Conservation (phyloP, 768 basidiomycete genomes). For the Cytidiella melzeri region DNA sequence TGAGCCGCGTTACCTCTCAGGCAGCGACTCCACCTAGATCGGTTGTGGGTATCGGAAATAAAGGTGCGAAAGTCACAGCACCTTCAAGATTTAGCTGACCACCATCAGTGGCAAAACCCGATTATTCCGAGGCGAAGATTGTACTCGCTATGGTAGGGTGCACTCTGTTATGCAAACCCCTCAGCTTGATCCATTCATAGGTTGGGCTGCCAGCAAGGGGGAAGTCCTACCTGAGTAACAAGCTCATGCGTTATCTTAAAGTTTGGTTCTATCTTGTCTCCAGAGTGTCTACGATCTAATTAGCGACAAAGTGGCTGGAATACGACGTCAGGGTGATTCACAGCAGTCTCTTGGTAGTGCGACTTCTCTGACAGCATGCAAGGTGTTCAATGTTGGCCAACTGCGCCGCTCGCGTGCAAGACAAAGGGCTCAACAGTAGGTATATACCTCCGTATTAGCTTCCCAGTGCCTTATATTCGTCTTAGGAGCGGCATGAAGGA, state of each 20-base stretch:
- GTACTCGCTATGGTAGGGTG: constrained; percentile 93
- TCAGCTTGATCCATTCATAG: constrained; percentile 33
- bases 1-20: constrained; percentile 65
- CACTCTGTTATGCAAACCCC: neutral
- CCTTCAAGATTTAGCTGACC: constrained; percentile 2
- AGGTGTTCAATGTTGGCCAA: constrained; percentile 99
- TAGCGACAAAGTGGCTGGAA: constrained; percentile 99
- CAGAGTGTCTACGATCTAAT: too few species aligned
- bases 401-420: constrained; percentile 80
- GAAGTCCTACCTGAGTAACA: constrained; percentile 98
- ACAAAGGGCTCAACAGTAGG: constrained; percentile 70
- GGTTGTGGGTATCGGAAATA: constrained; percentile 85
- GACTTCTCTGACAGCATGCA: neutral
- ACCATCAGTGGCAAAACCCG: constrained; percentile 81
- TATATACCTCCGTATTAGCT: constrained; percentile 1
- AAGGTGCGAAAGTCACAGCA: constrained; percentile 43
- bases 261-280: too few species aligned
- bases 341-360: neutral
- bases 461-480: neutral
- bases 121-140: constrained; percentile 98
- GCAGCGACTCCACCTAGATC: constrained; percentile 75
- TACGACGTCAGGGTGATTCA: constrained; percentile 86
- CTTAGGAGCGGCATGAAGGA: constrained; percentile 75
- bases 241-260: constrained; percentile 92
- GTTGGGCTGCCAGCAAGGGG: constrained; percentile 97